These are phyloP conservation scores for Penicillium glabrum DNA, from an alignment of 2,329 filamentous ascomycete genomes.

Conservation along the genomic window DNA sequence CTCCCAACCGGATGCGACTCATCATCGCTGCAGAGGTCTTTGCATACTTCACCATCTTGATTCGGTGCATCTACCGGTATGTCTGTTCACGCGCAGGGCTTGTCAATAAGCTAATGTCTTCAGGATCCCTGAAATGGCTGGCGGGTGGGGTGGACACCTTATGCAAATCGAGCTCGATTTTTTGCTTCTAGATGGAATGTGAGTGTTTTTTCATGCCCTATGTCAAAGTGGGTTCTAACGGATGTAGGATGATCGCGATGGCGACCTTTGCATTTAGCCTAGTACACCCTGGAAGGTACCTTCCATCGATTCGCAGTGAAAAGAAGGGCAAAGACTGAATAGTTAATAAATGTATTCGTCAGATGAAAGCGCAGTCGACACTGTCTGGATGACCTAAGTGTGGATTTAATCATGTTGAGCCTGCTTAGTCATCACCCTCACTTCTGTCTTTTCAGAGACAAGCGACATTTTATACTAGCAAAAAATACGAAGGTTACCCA, in stretches of 20 bases:
- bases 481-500: no score
- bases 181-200: no score
- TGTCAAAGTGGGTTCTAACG: conserved; percentile 2
- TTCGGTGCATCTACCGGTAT: conserved; percentile 47
- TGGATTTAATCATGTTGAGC: no score
- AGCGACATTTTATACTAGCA: no score
- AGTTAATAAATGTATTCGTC: no score
- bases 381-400: no score
- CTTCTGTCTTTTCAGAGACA: no score
- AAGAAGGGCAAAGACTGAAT: no score
- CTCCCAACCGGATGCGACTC: conserved; percentile 22
- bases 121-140: conserved; percentile 52
- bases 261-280: conserved; percentile 42
- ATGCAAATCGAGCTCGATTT: no score
- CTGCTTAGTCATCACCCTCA: no score
- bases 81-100: background rate
- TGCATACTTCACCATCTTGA: conserved; percentile 42
- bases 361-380: no score
- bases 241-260: conserved; percentile 46
- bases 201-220: conserved; percentile 20
- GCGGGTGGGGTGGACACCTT: no score
- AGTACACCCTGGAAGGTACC: conserved; percentile 48
- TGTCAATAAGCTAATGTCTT: conserved; percentile 3
- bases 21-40: conserved; percentile 31
- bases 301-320: conserved; percentile 34